phyloP scores from a whole-genome alignment of 768 basidiomycete species.

The Mycena galericulata region DNA sequence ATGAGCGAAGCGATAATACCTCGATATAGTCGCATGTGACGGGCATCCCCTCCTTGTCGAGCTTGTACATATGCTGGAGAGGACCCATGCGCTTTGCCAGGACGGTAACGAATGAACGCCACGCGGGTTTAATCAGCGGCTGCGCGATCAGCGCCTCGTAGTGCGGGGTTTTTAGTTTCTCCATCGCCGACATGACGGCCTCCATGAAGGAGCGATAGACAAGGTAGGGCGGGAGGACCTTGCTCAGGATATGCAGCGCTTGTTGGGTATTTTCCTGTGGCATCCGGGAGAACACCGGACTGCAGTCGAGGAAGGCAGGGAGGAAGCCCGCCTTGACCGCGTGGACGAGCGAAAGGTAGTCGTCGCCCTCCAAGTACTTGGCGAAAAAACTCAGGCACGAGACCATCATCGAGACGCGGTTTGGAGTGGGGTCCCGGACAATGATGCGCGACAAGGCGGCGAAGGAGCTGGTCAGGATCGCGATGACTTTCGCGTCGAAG shows the following conservation, averaged over 20 bases:
- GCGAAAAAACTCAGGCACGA: constrained; percentile 45
- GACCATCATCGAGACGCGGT: constrained; percentile 40
- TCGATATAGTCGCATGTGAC: constrained; percentile 50
- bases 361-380: constrained; percentile 51
- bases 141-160: no score
- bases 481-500: constrained; percentile 45
- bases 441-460: constrained; percentile 40
- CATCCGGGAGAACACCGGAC: constrained; percentile 41
- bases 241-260: no score
- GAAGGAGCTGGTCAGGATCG: constrained; percentile 44
- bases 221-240: no score
- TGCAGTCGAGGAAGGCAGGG: constrained; percentile 44
- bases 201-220: no score
- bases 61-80: background rate
- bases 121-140: no score
- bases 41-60: constrained; percentile 41
- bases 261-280: constrained; percentile 41
- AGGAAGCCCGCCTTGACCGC: constrained; percentile 50
- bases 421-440: constrained; percentile 29
- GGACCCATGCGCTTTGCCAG: background rate
- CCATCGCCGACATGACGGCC: no score
- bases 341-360: constrained; percentile 49
- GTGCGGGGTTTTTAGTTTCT: no score
- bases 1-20: constrained; percentile 28
- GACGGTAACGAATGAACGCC: no score